These are phyloP conservation scores for Nephelium lappaceum DNA, from an alignment of 345 rosid species.

Conservation along the genomic window DNA sequence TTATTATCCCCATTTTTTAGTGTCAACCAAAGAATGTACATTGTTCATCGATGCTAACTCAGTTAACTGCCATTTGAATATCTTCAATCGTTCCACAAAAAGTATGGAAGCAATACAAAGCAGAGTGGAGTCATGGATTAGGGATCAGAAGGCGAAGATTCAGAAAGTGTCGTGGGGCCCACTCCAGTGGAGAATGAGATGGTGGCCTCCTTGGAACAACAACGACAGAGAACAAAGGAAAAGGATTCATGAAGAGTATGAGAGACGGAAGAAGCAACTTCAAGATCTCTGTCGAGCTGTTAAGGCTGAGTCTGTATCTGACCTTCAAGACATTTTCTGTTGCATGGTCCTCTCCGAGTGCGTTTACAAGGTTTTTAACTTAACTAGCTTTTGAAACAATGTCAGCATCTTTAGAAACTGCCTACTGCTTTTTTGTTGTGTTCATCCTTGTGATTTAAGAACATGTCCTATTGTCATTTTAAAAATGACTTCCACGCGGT, in stretches of 20 bases:
- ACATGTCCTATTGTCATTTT: neutral
- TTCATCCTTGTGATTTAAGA: neutral
- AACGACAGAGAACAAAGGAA: slow-evolving; percentile 55
- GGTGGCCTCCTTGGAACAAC: slow-evolving; percentile 90
- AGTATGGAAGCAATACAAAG: slow-evolving; percentile 66
- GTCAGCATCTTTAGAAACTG: neutral
- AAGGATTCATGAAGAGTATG: slow-evolving; percentile 74
- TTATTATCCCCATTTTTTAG: neutral
- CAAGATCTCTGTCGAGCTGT: slow-evolving; percentile 77
- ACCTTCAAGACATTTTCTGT: slow-evolving; percentile 87
- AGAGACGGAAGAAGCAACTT: slow-evolving; percentile 70
- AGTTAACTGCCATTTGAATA: neutral
- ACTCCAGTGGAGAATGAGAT: slow-evolving; percentile 70
- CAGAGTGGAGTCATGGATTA: slow-evolving; percentile 89
- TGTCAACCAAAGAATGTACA: neutral
- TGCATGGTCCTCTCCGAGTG: slow-evolving; percentile 98
- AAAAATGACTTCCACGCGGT: neutral
- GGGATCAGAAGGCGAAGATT: slow-evolving; percentile 76
- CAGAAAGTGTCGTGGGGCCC: slow-evolving; percentile 79
- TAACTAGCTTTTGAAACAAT: no score
- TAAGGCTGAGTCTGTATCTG: slow-evolving; percentile 80
- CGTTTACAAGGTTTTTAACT: slow-evolving; percentile 70
- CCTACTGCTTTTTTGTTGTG: neutral
- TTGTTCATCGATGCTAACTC: no score
- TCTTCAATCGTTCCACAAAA: neutral